Evolutionary conservation across 352 stramenopile species (phyloP), one percentile per base, ranked within the genome.

Genomic region (Phytophthora sp.): DNA sequence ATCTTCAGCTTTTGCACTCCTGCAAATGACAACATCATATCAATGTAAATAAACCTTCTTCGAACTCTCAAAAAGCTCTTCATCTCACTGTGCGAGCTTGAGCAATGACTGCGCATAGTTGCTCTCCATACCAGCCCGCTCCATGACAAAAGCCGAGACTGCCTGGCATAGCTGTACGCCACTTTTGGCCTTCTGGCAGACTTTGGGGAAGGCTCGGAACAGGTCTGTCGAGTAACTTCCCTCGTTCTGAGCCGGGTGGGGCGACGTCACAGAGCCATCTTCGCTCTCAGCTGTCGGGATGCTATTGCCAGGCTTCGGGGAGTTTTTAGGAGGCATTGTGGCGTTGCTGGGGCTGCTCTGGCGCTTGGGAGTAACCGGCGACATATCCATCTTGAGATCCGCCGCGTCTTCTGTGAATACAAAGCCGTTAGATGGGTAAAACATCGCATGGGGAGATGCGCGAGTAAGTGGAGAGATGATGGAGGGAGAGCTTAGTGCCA

Each of bases 161-260:
- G 80, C 83, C 27, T 93, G 84, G 62, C 84, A 95, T 20, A 85
- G 77, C 67, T 92, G 84, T 5, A 88, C 83, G 51, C 86, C 84
- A 69, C 72, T 84, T 63, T 89, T 93, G 46, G 82, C 84, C 56
- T 91, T 91, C 57, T 87, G 74, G 47, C 81, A 90, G 45, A 95
- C 86, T 54, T 74, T 80, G 5, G 73, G 52, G 44, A 95, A 95
- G 29, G 86, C 73, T 38, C 78, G 62, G 46, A 87, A 81, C 16
- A 93, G 82, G 27, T 95, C 84, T n/a, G 75, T 74, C n/a, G 82
- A 81, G 68, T 95, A 93, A 16, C 69, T 71, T 47, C 55, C 66
- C 45, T 71, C 26, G 12, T 20, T 60, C 23, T 45, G 50, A 27
- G 53, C n/a, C 4, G n/a, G 12, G 11, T 68, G 36, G 20, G 57